These are phyloP conservation scores for Aureobasidium sp. DNA, from an alignment of 2,329 filamentous ascomycete species.

Conservation along the genomic window DNA sequence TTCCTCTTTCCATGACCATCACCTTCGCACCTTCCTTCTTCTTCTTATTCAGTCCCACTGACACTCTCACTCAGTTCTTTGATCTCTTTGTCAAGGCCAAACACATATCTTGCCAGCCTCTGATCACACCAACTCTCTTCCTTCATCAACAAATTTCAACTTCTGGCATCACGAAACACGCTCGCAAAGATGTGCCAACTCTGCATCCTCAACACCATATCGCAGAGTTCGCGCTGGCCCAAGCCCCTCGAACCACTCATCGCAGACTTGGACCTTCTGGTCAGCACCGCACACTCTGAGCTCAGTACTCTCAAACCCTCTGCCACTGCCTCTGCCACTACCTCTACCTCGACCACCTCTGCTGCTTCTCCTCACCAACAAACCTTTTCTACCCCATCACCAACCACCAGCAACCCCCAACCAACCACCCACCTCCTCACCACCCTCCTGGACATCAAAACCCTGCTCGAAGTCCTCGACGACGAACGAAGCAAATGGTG, in stretches of 20 bases:
- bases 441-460: not conserved
- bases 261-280: not conserved
- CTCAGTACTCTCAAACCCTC: not conserved
- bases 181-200: constrained; percentile 3
- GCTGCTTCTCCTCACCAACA: no score
- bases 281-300: not conserved
- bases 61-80: not conserved
- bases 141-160: not conserved
- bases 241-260: not conserved
- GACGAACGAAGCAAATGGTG: not conserved
- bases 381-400: no score
- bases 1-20: not conserved
- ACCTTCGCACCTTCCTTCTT: not conserved
- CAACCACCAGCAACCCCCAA: not conserved
- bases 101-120: no score
- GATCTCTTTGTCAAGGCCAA: no score
- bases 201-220: not conserved
- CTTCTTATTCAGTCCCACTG: not conserved
- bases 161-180: not conserved
- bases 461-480: not conserved
- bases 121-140: not conserved
- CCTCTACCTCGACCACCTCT: no score
- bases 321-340: not conserved
- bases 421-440: not conserved
- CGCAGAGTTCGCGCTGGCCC: not conserved